Evolutionary conservation across 495 filamentous ascomycete species (phyloP).

Genomic region (Hamigera avellanea): DNA sequence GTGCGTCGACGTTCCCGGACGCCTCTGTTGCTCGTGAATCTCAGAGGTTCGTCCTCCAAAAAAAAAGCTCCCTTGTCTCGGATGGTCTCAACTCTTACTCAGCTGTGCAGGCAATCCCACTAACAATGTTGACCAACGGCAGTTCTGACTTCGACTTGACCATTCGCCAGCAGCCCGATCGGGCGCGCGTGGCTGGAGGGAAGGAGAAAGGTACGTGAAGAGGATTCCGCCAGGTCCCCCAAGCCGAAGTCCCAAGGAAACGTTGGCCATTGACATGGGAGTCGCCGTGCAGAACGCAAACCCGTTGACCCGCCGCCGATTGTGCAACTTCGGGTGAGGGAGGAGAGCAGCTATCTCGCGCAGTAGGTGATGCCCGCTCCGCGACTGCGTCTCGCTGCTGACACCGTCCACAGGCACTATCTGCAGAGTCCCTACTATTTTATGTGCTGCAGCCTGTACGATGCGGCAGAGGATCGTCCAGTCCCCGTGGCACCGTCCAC

Average conservation of each 20-base stretch:
- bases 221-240: slow-evolving; percentile 1
- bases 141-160: slow-evolving; percentile 49
- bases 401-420: slow-evolving; percentile 44
- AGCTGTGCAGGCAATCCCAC: slow-evolving; percentile 20
- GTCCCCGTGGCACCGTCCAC: slow-evolving; percentile 38
- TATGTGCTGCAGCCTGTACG: slow-evolving; percentile 60
- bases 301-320: slow-evolving; percentile 93
- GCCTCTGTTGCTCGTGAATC: slow-evolving; percentile 34
- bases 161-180: slow-evolving; percentile 55
- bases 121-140: slow-evolving; percentile 32
- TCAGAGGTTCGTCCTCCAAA: slow-evolving; percentile 20
- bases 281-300: slow-evolving; percentile 58
- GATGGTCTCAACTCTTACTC: slow-evolving; percentile 16
- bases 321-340: slow-evolving; percentile 66
- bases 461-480: slow-evolving; percentile 50
- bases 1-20: slow-evolving; percentile 34
- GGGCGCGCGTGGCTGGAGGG: slow-evolving; percentile 56
- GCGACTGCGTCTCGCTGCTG: slow-evolving; percentile 1
- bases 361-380: slow-evolving; percentile 39
- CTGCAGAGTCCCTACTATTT: slow-evolving; percentile 71
- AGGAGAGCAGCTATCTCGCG: slow-evolving; percentile 53
- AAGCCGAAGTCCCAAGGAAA: neutral
- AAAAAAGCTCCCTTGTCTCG: slow-evolving; percentile 5
- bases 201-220: slow-evolving; percentile 53
- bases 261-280: slow-evolving; percentile 4